Conservation (phyloP, 2,329 filamentous ascomycete genomes). For the Pleomassaria siparia region DNA sequence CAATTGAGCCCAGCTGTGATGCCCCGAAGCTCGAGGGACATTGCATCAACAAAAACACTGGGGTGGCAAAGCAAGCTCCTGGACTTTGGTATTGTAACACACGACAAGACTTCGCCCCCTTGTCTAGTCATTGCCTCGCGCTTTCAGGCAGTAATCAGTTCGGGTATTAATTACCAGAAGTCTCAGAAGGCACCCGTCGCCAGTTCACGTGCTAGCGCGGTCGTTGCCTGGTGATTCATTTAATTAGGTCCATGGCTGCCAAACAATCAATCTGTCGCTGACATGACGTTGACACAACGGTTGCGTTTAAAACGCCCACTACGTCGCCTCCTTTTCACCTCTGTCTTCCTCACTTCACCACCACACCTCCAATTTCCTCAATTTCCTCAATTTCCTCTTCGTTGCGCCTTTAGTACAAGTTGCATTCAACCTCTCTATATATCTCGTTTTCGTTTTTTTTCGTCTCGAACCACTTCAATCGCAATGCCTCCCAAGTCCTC, state of each 20-base stretch:
- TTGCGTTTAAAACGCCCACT: conserved; percentile 1
- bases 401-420: background rate
- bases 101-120: background rate
- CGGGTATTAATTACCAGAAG: background rate
- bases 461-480: background rate
- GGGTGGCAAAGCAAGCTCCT: background rate
- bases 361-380: background rate
- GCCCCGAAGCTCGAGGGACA: background rate
- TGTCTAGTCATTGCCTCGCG: background rate
- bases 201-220: conserved; percentile 5
- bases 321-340: background rate
- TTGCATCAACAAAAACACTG: background rate
- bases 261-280: conserved; percentile 2
- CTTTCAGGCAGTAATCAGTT: background rate
- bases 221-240: conserved; percentile 1
- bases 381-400: no score
- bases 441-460: conserved; percentile 1
- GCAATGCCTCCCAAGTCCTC: conserved; percentile 15
- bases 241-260: no score
- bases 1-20: background rate
- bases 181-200: background rate
- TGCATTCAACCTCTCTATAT: conserved; percentile 1
- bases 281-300: conserved; percentile 4
- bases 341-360: background rate
- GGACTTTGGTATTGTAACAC: background rate